Conservation (phyloP, 768 basidiomycete species). For the Russula virescens region DNA sequence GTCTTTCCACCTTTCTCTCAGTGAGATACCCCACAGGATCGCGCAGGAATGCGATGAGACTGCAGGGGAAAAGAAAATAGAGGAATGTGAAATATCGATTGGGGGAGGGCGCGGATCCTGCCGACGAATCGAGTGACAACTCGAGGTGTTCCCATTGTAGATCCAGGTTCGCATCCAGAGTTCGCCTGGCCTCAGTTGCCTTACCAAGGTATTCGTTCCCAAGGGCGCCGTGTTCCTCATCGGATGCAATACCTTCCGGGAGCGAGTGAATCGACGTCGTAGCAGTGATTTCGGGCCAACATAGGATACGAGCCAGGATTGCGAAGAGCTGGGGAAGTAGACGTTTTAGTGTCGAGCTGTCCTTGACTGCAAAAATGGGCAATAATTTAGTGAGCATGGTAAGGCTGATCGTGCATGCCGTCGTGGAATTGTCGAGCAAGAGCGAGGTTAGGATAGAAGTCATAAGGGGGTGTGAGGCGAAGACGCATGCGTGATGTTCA, state of each 20-base stretch:
- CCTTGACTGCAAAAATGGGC: constrained; percentile 66
- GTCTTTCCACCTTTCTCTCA: constrained; percentile 44
- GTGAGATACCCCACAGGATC: constrained; percentile 59
- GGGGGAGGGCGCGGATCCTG: constrained; percentile 53
- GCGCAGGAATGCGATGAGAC: constrained; percentile 74
- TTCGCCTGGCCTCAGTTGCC: constrained; percentile 12
- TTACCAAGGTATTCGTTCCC: constrained; percentile 13
- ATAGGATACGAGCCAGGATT: constrained; percentile 64
- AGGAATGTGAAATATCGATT: constrained; percentile 68
- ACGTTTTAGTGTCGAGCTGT: constrained; percentile 47
- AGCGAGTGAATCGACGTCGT: constrained; percentile 17
- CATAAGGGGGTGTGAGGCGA: constrained; percentile 61
- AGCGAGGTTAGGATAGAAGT: constrained; percentile 60
- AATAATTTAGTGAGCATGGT: constrained; percentile 63
- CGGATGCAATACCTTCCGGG: constrained; percentile 10
- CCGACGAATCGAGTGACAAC: constrained; percentile 47
- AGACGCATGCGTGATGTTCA: constrained; percentile 38
- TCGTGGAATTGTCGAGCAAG: constrained; percentile 69
- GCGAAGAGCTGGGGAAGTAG: constrained; percentile 61
- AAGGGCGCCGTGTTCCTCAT: background rate
- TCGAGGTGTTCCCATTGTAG: constrained; percentile 68
- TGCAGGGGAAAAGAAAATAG: constrained; percentile 90
- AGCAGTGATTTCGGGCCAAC: constrained; percentile 59
- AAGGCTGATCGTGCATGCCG: constrained; percentile 57
- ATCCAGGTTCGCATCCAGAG: constrained; percentile 40